Conservation (phyloP, 2,329 filamentous ascomycete species). For the Biscogniauxia marginata region DNA sequence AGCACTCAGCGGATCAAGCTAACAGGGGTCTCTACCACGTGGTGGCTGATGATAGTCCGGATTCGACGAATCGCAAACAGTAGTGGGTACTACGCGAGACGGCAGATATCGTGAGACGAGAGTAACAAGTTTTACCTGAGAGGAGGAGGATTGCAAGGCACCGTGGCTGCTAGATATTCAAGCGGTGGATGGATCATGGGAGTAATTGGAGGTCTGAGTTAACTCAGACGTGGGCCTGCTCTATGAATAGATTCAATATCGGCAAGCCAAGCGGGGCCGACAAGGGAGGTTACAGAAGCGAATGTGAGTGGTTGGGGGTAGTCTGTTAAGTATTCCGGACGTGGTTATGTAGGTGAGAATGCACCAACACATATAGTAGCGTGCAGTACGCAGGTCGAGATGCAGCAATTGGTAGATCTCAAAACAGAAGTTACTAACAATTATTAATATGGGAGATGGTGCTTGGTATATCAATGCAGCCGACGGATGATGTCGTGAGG, state of each 20-base stretch:
- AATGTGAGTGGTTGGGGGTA: not conserved
- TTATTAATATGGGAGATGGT: not conserved
- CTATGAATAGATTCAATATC: not conserved
- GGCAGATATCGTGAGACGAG: not conserved
- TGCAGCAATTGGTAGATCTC: not conserved
- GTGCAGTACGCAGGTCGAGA: not conserved
- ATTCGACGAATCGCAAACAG: slow-evolving; percentile 1
- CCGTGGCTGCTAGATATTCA: no score
- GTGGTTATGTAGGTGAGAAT: not conserved
- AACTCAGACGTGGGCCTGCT: not conserved
- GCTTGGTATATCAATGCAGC: not conserved
- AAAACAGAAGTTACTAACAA: not conserved
- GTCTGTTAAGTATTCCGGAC: not conserved
- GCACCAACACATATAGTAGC: not conserved
- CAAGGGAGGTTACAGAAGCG: not conserved
- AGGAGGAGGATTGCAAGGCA: no score
- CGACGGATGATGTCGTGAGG: not conserved
- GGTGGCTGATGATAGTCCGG: slow-evolving; percentile 17
- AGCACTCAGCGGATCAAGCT: slow-evolving; percentile 18
- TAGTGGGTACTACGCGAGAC: not conserved
- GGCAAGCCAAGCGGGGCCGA: not conserved
- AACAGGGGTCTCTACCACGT: slow-evolving; percentile 25
- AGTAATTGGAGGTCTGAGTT: not conserved
- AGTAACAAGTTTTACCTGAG: not conserved
- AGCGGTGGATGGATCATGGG: no score